Percentiles rank a stretch among this genome's conserved stretches.
phyloP scores from a whole-genome alignment of 2,329 filamentous ascomycete genomes.

The Alternaria arbusti region DNA sequence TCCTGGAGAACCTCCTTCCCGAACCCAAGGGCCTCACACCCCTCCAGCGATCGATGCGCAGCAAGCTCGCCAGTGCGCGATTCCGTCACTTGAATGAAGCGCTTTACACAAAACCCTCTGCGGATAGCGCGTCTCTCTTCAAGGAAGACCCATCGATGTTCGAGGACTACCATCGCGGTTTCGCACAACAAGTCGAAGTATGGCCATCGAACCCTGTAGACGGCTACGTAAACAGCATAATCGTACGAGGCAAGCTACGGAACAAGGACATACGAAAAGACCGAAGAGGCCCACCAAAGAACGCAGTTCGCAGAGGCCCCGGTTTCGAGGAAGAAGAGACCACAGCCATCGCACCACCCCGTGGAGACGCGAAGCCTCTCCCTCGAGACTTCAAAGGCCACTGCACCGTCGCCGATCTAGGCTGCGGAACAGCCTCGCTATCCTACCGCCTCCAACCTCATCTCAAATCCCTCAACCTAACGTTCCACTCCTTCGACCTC shows the following conservation, averaged over 20 bases:
- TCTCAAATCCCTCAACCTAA: conserved; percentile 70
- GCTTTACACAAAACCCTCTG: conserved; percentile 89
- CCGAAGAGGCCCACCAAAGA: conserved; percentile 48
- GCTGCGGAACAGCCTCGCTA: conserved; percentile 89
- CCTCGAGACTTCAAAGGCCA: conserved; percentile 71
- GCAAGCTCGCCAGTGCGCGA: conserved; percentile 91
- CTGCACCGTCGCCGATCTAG: conserved; percentile 86
- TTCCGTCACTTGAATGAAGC: conserved; percentile 98
- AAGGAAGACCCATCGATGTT: conserved; percentile 89
- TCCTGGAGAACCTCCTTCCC: conserved; percentile 35
- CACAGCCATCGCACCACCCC: conserved; percentile 12
- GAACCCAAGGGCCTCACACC: conserved; percentile 76
- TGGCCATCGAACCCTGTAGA: conserved; percentile 98
- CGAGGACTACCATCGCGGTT: conserved; percentile 93
- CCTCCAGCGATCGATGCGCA: conserved; percentile 90
- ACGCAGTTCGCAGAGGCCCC: conserved; percentile 25
- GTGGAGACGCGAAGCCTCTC: conserved; percentile 57
- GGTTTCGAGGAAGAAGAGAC: conserved; percentile 12
- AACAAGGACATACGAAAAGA: conserved; percentile 46
- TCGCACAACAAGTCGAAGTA: conserved; percentile 90
- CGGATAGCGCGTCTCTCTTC: conserved; percentile 83
- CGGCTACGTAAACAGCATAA: conserved; percentile 76
- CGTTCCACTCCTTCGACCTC: conserved; percentile 85
- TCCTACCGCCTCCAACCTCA: conserved; percentile 71
- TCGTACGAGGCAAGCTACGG: conserved; percentile 66